Evolutionary conservation across 202 grass and related monocot species (phyloP).

Genomic region (Schoenoplectus tabernaemontani): DNA sequence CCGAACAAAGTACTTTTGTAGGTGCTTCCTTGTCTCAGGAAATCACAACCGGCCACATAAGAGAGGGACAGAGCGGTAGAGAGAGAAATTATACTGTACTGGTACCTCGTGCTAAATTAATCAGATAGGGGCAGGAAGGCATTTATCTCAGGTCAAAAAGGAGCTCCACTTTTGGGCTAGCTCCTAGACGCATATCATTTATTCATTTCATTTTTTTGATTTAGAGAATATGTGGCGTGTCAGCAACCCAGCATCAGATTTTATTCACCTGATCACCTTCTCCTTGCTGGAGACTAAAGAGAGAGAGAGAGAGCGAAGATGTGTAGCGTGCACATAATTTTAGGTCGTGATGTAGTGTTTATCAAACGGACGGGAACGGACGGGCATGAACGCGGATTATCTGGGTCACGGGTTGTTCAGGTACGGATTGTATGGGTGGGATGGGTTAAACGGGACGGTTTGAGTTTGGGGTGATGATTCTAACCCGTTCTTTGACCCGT

Average conservation of each 20-base stretch:
- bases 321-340: background rate
- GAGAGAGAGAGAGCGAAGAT: constrained; percentile 6
- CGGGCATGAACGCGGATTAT: no score
- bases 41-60: constrained; percentile 14
- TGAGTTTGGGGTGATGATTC: no score
- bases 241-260: constrained; percentile 35
- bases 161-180: constrained; percentile 32
- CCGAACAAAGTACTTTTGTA: constrained; percentile 14
- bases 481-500: no score
- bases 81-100: background rate
- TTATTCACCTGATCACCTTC: constrained; percentile 37
- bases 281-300: no score
- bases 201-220: constrained; percentile 46
- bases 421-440: no score
- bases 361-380: no score
- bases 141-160: constrained; percentile 63
- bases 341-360: no score
- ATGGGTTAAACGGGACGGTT: no score
- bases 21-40: constrained; percentile 23
- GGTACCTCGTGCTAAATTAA: constrained; percentile 17
- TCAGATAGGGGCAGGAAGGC: background rate
- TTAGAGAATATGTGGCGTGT: constrained; percentile 59
- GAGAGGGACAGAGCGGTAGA: background rate
- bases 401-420: no score
- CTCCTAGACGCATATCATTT: constrained; percentile 26